Evolutionary conservation across 306 rosid genomes (phyloP).

Genomic region (Senna tora): DNA sequence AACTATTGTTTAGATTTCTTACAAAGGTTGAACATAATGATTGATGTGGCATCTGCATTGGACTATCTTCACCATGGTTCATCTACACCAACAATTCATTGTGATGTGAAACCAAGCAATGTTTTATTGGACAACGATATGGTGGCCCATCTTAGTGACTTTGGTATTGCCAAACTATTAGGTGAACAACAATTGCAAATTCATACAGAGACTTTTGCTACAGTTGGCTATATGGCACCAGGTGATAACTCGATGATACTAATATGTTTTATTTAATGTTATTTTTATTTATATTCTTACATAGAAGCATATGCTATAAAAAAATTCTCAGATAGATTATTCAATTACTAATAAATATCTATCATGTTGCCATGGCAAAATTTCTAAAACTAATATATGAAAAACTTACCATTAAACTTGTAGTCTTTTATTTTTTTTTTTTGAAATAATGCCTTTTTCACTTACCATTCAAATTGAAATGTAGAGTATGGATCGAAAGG

Average conservation of each 20-base stretch:
- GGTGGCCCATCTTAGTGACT: conserved; percentile 9
- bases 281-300: neutral
- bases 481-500: conserved; percentile 49
- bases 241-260: neutral
- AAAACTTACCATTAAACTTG: neutral
- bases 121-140: neutral
- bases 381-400: too few species aligned
- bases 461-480: neutral
- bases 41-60: conserved; percentile 1
- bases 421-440: too few species aligned
- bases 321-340: neutral
- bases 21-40: neutral
- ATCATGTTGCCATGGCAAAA: neutral
- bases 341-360: neutral
- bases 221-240: conserved; percentile 5
- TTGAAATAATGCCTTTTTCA: neutral
- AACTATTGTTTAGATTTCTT: neutral
- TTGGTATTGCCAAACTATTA: neutral
- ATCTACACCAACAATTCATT: neutral
- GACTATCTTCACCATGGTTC: conserved; percentile 7
- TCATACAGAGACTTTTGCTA: neutral
- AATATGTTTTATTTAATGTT: neutral
- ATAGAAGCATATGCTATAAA: neutral
- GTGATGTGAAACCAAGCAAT: neutral
- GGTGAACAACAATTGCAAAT: neutral